Evolutionary conservation across 805 yeast genomes (phyloP), one percentile per base, ranked within the genome.

Genomic region (Danielia oregonensis): DNA sequence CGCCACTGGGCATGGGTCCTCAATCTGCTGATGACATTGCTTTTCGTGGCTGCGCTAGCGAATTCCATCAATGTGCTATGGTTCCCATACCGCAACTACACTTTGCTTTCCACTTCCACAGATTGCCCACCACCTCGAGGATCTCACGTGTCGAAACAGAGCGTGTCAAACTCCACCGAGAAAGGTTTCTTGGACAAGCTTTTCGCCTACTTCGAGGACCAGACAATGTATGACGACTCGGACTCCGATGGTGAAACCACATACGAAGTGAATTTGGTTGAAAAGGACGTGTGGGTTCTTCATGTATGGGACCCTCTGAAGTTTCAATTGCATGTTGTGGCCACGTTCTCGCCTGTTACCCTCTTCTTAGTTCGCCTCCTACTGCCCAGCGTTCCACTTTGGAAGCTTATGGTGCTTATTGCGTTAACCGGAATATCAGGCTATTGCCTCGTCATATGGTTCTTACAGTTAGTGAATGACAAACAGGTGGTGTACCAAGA

Each of bases 251-350:
- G 46, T 11, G 54, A 56, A 18, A 50, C 49, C 15, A 43, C 51
- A 14, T 43, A 42, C 32, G 57, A 55, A 5, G 42, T 41, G 10
- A 34, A 41, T 16, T 30, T 32, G 18, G 33, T 42, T 8, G 49
- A 63, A 19, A 60, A 63, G 18, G 60, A 61, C 14, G 68, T 70
- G 22, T 82, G 82, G 76, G 72, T 75, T 37, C 53, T 84, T 26
- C 61, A 59, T 13, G 72, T 82, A 32, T 84, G 94, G 94, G 64
- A 67, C 27, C 91, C 91, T 0, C 70, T 82, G 0, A 65, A 65
- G 42, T 79, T 81, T 51, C 68, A 68, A 21, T 61, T 82, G 5
- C 58, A 64, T 30, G 45, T 82, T 2, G 66, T 74, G 18, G 63
- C 75, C 2, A 55, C 74, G 1, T 78, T 78, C 42, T 78, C 86